Evolutionary conservation across 2,329 filamentous ascomycete species (phyloP), one percentile per base, ranked within the genome.

Genomic region (Colletotrichum falcatum): DNA sequence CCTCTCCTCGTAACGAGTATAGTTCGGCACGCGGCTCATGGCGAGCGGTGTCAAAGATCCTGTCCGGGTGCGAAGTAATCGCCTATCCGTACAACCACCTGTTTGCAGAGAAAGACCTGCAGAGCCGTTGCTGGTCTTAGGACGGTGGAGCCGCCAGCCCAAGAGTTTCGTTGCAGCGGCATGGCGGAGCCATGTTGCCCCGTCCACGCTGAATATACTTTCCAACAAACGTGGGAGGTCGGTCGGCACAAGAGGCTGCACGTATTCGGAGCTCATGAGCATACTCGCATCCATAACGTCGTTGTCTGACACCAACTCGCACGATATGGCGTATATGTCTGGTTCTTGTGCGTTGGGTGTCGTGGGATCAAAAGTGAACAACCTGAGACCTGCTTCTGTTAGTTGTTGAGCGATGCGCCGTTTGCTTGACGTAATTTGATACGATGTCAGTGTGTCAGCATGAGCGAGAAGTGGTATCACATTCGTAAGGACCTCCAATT

Each of bases 271-370:
- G 66, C 91, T 94, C 95, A 98, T 98, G 23, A 98, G 86, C 0
- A 97, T 85, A 76, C 94, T 97, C 23, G 95, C 95, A 78, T 98
- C 95, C 91, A 98, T 97, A 53, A 87, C 90, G 48, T 97, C 94
- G 71, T 90, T 83, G 75, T 98, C 94, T 28, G 88, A 88, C 1
- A 87, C 89, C 30, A 88, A 85, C 16, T 88, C 88, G 26, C 92
- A 96, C 1, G 95, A 98, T 26, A 97, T 87, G 0, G 93, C 90
- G 77, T 93, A 97, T 3, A 91, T 89, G 69, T 83, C 83, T 16
- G 79, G 75, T 60, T 78, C 72, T 46, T 78, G 75, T 53, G 71
- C 66, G 3, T 69, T 55, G 3, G 73, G 62, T 37, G 80, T 77
- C 20, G 76, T 76, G 30, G 83, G 81, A 20, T 86, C 85, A 73